phyloP scores from a whole-genome alignment of 2,329 filamentous ascomycete genomes.

The Alternaria arborescens region DNA sequence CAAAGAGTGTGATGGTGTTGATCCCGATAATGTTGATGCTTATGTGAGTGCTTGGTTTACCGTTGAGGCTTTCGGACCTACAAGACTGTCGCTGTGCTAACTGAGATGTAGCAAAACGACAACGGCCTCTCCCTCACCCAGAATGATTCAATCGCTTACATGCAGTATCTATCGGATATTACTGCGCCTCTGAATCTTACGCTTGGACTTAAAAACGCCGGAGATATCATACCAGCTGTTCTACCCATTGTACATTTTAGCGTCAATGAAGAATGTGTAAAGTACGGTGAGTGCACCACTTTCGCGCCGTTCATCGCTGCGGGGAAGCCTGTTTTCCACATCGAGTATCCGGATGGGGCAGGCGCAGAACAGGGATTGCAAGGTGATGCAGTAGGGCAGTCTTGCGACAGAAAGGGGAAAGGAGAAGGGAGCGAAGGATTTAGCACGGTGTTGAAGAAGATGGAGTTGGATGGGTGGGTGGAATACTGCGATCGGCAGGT shows the following conservation, averaged over 20 bases:
- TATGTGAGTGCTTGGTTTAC: constrained; percentile 55
- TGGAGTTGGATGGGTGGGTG: constrained; percentile 70
- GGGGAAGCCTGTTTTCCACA: constrained; percentile 75
- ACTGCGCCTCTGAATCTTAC: constrained; percentile 65
- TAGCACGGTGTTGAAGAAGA: constrained; percentile 72
- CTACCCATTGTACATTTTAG: constrained; percentile 67
- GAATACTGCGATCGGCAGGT: constrained; percentile 60
- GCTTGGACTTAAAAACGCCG: constrained; percentile 74
- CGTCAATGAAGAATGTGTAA: constrained; percentile 74
- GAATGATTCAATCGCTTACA: constrained; percentile 65
- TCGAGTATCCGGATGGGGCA: constrained; percentile 71
- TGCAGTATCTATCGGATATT: constrained; percentile 67
- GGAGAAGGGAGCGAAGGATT: constrained; percentile 60
- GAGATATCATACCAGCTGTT: constrained; percentile 63
- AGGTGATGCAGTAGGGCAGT: constrained; percentile 43
- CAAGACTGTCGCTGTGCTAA: not conserved
- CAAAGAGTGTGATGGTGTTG: constrained; percentile 74
- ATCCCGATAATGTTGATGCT: constrained; percentile 76
- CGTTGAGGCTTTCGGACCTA: not conserved
- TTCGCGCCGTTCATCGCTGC: constrained; percentile 67
- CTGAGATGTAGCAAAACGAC: constrained; percentile 57
- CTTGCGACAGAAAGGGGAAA: constrained; percentile 52
- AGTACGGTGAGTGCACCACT: constrained; percentile 67
- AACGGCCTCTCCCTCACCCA: constrained; percentile 69
- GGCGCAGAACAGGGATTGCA: constrained; percentile 40